phyloP scores from a whole-genome alignment of 1,284 basidiomycete species.

The Cutaneotrichosporon cutaneum region DNA sequence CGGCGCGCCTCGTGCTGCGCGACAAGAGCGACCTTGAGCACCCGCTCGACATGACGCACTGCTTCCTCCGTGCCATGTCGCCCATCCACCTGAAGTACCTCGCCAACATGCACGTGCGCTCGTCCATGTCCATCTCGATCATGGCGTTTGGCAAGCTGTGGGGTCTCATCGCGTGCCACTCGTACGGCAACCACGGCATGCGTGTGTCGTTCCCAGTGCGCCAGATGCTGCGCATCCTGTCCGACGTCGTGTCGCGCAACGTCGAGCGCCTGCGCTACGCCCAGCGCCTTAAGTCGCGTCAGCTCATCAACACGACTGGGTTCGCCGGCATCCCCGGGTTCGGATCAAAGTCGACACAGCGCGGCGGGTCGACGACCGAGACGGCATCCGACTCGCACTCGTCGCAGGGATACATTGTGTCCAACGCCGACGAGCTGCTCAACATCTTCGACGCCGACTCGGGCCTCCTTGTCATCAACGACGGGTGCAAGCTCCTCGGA shows the following conservation, averaged over 20 bases:
- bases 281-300: conserved; percentile 71
- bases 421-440: conserved; percentile 79
- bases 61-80: conserved; percentile 82
- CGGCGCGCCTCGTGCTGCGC: conserved; percentile 72
- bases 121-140: conserved; percentile 84
- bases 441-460: conserved; percentile 80
- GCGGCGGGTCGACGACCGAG: background rate
- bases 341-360: background rate
- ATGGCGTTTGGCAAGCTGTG: conserved; percentile 79
- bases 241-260: conserved; percentile 78
- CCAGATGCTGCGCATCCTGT: conserved; percentile 76
- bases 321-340: background rate
- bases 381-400: background rate
- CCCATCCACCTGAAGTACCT: conserved; percentile 81
- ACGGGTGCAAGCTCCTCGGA: conserved; percentile 81
- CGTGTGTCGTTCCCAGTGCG: conserved; percentile 80
- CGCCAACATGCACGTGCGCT: conserved; percentile 75
- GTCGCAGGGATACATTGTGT: conserved; percentile 70
- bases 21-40: conserved; percentile 65
- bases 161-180: conserved; percentile 82
- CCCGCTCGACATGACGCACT: conserved; percentile 86
- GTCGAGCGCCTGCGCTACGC: conserved; percentile 80
- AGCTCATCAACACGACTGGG: conserved; percentile 54
- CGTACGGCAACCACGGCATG: conserved; percentile 74
- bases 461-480: conserved; percentile 79